These are phyloP conservation scores for Solanum pinnatisectum DNA, from an alignment of 257 asterid genomes.

Conservation along the genomic window DNA sequence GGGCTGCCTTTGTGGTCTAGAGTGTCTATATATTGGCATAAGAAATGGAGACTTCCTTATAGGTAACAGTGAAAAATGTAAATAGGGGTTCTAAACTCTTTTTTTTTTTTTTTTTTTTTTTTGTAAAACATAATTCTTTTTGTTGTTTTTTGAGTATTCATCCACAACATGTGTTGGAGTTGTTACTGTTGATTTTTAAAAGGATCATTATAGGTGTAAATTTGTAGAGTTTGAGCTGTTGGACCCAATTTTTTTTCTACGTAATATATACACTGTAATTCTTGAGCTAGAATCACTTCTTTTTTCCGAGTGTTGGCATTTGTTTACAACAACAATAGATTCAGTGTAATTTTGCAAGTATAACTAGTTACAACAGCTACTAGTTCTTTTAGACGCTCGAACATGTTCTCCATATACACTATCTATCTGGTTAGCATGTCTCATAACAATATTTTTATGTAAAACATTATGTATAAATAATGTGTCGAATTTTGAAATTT, in stretches of 20 bases:
- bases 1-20: conserved; percentile 90
- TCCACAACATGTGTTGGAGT: not conserved
- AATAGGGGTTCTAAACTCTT: not conserved
- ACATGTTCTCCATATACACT: too few species aligned
- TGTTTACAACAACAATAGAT: not conserved
- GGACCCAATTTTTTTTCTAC: not conserved
- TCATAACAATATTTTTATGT: too few species aligned
- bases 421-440: too few species aligned
- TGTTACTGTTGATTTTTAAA: not conserved
- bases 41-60: conserved; percentile 77
- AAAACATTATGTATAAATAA: too few species aligned
- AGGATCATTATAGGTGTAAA: not conserved
- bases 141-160: not conserved
- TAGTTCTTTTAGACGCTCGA: too few species aligned
- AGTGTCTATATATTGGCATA: conserved; percentile 90
- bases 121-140: not conserved
- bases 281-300: not conserved
- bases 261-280: not conserved
- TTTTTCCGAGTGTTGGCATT: not conserved
- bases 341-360: too few species aligned
- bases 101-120: too few species aligned
- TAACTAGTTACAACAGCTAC: too few species aligned
- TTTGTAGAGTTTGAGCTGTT: not conserved
- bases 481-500: too few species aligned
- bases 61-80: conserved; percentile 20